Percentiles rank a stretch among this genome's conserved stretches.
phyloP scores from a whole-genome alignment of 371 early-diverging fungal genomes.

The Nematocida parisii region DNA sequence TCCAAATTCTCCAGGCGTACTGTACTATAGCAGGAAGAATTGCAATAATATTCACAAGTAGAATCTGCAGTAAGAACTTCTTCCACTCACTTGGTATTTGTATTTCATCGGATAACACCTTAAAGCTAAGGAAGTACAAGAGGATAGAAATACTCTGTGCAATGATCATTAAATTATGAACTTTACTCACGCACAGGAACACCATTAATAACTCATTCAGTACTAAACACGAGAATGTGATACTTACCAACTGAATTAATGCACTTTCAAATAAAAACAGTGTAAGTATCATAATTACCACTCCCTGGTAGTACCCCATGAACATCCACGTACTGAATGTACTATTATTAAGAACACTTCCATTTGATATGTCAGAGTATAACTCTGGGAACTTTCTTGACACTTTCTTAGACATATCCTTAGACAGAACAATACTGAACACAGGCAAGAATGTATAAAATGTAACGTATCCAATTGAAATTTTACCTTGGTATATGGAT shows the following conservation, averaged over 20 bases:
- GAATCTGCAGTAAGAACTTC: constrained; percentile 22
- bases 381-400: constrained; percentile 90
- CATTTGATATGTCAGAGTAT: constrained; percentile 88
- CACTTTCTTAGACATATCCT: constrained; percentile 82
- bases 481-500: constrained; percentile 82
- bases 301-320: constrained; percentile 90
- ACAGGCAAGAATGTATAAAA: constrained; percentile 93
- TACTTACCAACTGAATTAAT: constrained; percentile 86
- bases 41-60: constrained; percentile 46
- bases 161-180: constrained; percentile 55
- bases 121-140: constrained; percentile 61
- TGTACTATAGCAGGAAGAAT: constrained; percentile 45
- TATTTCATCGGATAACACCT: constrained; percentile 57
- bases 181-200: constrained; percentile 74
- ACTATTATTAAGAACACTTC: constrained; percentile 79
- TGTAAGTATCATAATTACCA: constrained; percentile 83
- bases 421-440: constrained; percentile 84
- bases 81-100: constrained; percentile 39
- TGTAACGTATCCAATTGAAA: constrained; percentile 80
- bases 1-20: constrained; percentile 49
- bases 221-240: constrained; percentile 88
- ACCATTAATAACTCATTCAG: constrained; percentile 97
- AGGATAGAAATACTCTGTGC: constrained; percentile 59
- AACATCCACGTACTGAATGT: constrained; percentile 89
- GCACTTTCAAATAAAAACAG: constrained; percentile 86